Evolutionary conservation across 2,329 filamentous ascomycete species (phyloP).

Genomic region (Talaromyces sp.): DNA sequence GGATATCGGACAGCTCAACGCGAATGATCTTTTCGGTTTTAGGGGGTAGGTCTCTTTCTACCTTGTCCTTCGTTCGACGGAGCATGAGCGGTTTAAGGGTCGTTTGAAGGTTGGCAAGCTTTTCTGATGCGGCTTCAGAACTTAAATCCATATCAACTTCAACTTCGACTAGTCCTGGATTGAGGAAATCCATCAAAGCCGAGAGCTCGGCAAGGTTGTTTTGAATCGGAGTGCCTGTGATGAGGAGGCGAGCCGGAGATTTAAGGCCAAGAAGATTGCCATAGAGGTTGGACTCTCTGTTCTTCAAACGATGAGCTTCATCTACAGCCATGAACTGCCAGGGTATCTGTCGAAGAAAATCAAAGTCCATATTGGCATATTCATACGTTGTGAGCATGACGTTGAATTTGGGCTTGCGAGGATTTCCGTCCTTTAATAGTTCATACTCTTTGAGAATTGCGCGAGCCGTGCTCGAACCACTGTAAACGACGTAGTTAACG

Average conservation of each 20-base stretch:
- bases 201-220: constrained; percentile 92
- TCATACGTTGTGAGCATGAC: constrained; percentile 97
- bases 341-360: constrained; percentile 82
- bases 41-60: constrained; percentile 90
- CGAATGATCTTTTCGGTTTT: constrained; percentile 99
- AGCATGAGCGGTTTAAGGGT: constrained; percentile 92
- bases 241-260: constrained; percentile 81
- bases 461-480: constrained; percentile 80
- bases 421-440: constrained; percentile 77
- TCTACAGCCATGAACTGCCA: constrained; percentile 98
- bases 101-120: constrained; percentile 77
- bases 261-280: constrained; percentile 78
- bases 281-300: constrained; percentile 91
- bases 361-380: constrained; percentile 81
- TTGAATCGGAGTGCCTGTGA: constrained; percentile 95
- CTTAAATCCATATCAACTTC: constrained; percentile 86
- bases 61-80: constrained; percentile 92
- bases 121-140: constrained; percentile 75
- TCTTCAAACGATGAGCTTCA: constrained; percentile 94
- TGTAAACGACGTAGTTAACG: constrained; percentile 94
- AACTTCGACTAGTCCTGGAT: constrained; percentile 86
- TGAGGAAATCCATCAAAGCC: constrained; percentile 90
- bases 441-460: constrained; percentile 87
- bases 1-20: constrained; percentile 91
- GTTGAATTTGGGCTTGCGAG: constrained; percentile 90